Evolutionary conservation across 2,329 filamentous ascomycete genomes (phyloP), one percentile per base, ranked within the genome.

Genomic region (Neocatenulostroma microsporum): DNA sequence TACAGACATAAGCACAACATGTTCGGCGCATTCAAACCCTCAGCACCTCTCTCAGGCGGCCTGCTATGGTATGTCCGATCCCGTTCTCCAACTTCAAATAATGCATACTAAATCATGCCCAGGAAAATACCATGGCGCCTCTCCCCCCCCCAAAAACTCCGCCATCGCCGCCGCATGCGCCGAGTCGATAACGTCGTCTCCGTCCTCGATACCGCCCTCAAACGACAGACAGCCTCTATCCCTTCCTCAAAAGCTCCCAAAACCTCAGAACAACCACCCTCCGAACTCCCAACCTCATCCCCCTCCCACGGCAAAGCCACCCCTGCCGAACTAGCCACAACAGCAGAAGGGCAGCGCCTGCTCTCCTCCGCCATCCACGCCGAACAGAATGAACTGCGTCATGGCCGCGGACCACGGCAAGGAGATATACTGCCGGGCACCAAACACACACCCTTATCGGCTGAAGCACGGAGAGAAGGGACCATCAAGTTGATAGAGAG

Each of bases 81-180:
- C 12, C 20, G 15, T 21, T 30, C 2, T 15, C 14, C 21, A 9
- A 13, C 15, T 19, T 20, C 28, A n/a, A 15, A 26, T n/a, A n/a
- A n/a, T n/a, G n/a, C n/a, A n/a, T n/a, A n/a, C 27, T 41, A 21
- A 43, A 30, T 15, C 14, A n/a, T 29, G 17, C 26, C 24, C 53
- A 79, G 84, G 91, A 98, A 98, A 78, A 87, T 83, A 54, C 91
- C 91, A 51, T 98, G 88, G 88, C 82, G 91, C 44, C 78, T 98
- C 57, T 98, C 91, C 41, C 73, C 77, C 49, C 86, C 85, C 60
- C 88, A 94, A 66, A 96, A 96, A 66, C 76, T 79, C 47, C 82
- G 88, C 37, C 88, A 95, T 55, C 78, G 88, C 47, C 73, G 80
- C 61, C 82, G 88, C 30, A 73, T 95, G 46, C 81, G 84, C 46